These are phyloP conservation scores for Sporothrix pallida DNA, from an alignment of 2,329 filamentous ascomycete species.

Conservation along the genomic window DNA sequence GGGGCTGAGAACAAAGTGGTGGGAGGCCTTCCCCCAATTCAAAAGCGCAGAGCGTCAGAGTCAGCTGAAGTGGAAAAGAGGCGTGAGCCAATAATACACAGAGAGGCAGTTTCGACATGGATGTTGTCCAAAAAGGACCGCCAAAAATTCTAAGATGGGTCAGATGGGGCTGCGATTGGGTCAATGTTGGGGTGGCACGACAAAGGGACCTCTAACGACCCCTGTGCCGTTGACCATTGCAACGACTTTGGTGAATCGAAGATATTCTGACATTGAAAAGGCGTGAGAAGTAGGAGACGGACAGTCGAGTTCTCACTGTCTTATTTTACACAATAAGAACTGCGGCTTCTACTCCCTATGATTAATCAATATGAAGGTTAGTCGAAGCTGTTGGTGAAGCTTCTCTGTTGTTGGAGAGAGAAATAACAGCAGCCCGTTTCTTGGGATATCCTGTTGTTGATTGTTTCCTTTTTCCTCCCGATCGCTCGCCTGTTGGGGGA, in stretches of 20 bases:
- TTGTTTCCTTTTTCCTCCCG: not conserved
- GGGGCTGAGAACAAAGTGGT: not conserved
- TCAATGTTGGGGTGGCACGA: slow-evolving; percentile 6
- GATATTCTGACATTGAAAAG: too few species aligned
- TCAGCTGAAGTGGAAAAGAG: slow-evolving; percentile 19
- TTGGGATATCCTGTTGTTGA: not conserved
- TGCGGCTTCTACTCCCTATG: too few species aligned
- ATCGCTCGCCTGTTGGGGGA: not conserved
- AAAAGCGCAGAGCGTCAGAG: not conserved
- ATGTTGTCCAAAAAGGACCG: not conserved
- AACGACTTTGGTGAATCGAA: not conserved
- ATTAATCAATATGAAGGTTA: not conserved
- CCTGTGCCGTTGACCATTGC: not conserved
- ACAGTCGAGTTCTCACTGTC: too few species aligned
- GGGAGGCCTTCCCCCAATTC: slow-evolving; percentile 1
- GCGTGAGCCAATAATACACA: slow-evolving; percentile 5
- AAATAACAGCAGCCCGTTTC: slow-evolving; percentile 16
- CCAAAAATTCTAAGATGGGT: not conserved
- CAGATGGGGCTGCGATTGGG: slow-evolving; percentile 5
- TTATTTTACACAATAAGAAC: too few species aligned
- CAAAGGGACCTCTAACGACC: not conserved
- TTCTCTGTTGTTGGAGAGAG: not conserved
- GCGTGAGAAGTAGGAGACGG: not conserved
- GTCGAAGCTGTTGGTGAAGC: not conserved
- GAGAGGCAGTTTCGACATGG: slow-evolving; percentile 7